phyloP scores from a whole-genome alignment of 768 basidiomycete species.

The Royoungia palumana region DNA sequence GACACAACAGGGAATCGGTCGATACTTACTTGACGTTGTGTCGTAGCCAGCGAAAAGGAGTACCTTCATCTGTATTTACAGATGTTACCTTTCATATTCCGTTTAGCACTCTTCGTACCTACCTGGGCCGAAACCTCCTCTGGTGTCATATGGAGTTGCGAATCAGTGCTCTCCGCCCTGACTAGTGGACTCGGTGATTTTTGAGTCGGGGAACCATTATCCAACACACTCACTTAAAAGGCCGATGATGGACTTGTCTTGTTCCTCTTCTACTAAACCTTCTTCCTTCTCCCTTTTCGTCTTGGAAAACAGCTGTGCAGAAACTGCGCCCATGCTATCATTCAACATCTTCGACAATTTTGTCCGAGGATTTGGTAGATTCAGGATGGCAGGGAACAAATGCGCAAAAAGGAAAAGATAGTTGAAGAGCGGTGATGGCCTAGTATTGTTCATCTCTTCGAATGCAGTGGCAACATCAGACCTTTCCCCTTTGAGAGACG shows the following conservation, averaged over 20 bases:
- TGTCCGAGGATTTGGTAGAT: conserved; percentile 31
- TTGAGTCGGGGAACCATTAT: background rate
- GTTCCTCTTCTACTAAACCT: conserved; percentile 21
- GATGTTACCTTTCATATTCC: background rate
- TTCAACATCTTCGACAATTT: conserved; percentile 28
- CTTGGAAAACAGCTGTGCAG: conserved; percentile 31
- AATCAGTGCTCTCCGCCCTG: conserved; percentile 34
- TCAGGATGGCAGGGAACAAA: conserved; percentile 30
- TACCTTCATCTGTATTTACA: conserved; percentile 30
- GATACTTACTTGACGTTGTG: conserved; percentile 36
- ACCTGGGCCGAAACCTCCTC: conserved; percentile 42
- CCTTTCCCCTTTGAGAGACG: conserved; percentile 37
- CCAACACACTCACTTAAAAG: conserved; percentile 30
- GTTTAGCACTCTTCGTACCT: background rate
- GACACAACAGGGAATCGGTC: background rate
- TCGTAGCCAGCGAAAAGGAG: conserved; percentile 42
- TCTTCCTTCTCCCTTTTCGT: conserved; percentile 33
- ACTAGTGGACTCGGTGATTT: conserved; percentile 21
- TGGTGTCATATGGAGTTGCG: conserved; percentile 32
- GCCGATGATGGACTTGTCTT: conserved; percentile 39
- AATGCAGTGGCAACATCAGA: conserved; percentile 16
- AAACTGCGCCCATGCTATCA: conserved; percentile 31
- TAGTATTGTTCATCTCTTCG: conserved; percentile 21
- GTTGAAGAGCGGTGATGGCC: conserved; percentile 18
- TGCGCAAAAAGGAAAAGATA: conserved; percentile 26